Percentiles rank a stretch among this genome's conserved stretches.
phyloP scores from a whole-genome alignment of 208 protist species.

The Crithidia thermophila region DNA sequence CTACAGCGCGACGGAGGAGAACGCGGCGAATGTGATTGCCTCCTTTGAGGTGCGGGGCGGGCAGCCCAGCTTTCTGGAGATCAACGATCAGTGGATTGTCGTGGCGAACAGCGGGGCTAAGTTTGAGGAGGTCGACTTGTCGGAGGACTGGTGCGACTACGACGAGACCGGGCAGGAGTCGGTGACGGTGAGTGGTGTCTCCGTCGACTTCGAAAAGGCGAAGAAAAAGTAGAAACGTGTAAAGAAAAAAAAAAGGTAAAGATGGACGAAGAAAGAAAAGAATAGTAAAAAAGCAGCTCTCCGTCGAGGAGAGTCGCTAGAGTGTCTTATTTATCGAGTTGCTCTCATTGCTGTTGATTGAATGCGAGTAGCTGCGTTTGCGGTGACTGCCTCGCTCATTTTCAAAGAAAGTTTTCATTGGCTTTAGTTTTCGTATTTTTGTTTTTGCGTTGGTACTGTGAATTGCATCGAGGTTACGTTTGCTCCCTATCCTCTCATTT shows the following conservation, averaged over 20 bases:
- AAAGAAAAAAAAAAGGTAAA: background rate
- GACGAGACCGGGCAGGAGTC: conserved; percentile 45
- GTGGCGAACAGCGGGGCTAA: conserved; percentile 19
- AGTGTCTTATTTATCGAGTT: no score
- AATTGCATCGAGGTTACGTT: no score
- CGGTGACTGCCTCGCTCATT: no score
- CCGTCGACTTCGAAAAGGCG: conserved; percentile 39
- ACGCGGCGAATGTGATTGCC: conserved; percentile 27
- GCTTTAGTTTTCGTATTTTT: no score
- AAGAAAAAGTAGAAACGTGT: conserved; percentile 39
- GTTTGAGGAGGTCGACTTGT: conserved; percentile 67
- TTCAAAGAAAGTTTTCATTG: no score
- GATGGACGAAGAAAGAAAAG: conserved; percentile 8
- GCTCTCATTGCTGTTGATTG: no score
- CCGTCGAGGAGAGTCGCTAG: no score
- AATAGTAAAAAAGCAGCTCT: no score
- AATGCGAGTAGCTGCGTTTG: no score
- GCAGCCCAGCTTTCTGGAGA: conserved; percentile 56
- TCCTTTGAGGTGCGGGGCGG: conserved; percentile 69
- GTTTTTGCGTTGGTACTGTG: no score
- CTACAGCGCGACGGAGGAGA: conserved; percentile 19
- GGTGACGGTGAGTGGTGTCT: conserved; percentile 43
- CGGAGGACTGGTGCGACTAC: conserved; percentile 76
- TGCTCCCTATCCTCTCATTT: no score
- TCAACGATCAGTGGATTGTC: conserved; percentile 70